phyloP scores from a whole-genome alignment of 2,329 filamentous ascomycete genomes.

The Colletotrichum horii region DNA sequence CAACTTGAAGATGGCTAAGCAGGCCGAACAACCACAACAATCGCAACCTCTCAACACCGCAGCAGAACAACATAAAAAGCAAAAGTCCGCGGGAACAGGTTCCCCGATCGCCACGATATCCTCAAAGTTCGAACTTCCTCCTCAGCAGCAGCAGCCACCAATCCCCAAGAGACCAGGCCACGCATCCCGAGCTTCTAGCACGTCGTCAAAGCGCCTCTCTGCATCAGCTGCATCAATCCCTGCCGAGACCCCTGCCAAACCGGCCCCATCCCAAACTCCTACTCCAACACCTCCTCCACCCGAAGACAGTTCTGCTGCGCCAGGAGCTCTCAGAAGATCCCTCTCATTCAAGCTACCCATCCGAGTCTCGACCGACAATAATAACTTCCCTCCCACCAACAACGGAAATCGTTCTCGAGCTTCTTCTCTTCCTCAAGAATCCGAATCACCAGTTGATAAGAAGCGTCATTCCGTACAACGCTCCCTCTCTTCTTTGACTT shows the following conservation, averaged over 20 bases:
- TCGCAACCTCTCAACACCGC: neutral
- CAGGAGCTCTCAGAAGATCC: constrained; percentile 15
- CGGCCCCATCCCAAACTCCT: neutral
- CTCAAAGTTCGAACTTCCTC: neutral
- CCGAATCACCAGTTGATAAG: neutral
- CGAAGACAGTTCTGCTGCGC: constrained; percentile 2
- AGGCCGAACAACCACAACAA: neutral
- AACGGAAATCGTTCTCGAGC: neutral
- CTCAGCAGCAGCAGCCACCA: constrained; percentile 1
- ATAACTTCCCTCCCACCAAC: neutral
- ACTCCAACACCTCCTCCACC: neutral
- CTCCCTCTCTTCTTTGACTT: constrained; percentile 7
- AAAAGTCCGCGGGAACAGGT: neutral
- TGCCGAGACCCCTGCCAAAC: neutral
- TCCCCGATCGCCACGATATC: constrained; percentile 8
- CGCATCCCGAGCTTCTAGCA: constrained; percentile 2
- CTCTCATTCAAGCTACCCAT: constrained; percentile 19
- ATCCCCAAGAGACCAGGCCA: neutral
- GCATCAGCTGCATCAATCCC: neutral
- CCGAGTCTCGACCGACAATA: constrained; percentile 8
- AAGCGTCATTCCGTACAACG: neutral
- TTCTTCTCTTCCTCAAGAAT: constrained; percentile 5
- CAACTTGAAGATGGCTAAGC: constrained; percentile 2
- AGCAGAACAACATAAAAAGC: neutral
- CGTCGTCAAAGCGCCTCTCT: constrained; percentile 14